These are phyloP conservation scores for Phyllosticta citribraziliensis DNA, from an alignment of 2,329 filamentous ascomycete species.

Conservation along the genomic window DNA sequence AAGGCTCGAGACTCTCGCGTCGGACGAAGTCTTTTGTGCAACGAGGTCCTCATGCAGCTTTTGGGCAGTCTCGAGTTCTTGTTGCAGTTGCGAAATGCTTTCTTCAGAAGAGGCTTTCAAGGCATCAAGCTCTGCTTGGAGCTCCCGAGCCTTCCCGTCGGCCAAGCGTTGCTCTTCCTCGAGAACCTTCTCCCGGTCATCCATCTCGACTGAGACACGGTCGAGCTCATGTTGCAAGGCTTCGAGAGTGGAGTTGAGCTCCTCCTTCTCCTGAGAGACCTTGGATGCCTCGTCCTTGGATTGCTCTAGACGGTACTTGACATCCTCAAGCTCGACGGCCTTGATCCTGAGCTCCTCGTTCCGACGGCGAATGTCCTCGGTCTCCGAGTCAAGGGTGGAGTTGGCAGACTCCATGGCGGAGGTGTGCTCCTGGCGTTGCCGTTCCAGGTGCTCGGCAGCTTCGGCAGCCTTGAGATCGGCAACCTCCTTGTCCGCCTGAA, in stretches of 20 bases:
- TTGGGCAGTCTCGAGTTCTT: conserved; percentile 3
- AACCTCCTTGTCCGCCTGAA: conserved; percentile 8
- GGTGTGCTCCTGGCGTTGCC: background rate
- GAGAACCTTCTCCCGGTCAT: conserved; percentile 2
- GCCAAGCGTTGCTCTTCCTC: conserved; percentile 9
- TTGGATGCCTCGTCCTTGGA: conserved; percentile 6
- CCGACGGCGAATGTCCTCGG: conserved; percentile 3
- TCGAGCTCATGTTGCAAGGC: conserved; percentile 8
- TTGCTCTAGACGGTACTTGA: conserved; percentile 6
- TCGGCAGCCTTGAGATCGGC: conserved; percentile 7
- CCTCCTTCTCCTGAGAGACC: conserved; percentile 6
- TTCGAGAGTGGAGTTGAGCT: conserved; percentile 3
- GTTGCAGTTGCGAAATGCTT: background rate
- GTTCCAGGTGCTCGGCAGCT: conserved; percentile 3
- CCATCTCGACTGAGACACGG: conserved; percentile 3
- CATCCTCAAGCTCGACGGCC: conserved; percentile 10
- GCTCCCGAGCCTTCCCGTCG: conserved; percentile 1
- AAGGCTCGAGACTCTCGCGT: conserved; percentile 1
- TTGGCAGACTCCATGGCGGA: conserved; percentile 1
- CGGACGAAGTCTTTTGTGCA: conserved; percentile 1
- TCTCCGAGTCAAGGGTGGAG: conserved; percentile 2
- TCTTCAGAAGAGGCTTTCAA: conserved; percentile 1
- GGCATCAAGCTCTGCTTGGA: conserved; percentile 4
- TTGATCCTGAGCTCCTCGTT: conserved; percentile 10
- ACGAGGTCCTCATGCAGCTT: conserved; percentile 3